Evolutionary conservation across 139 green algal genomes (phyloP).

Genomic region (Penium margaritaceum): DNA sequence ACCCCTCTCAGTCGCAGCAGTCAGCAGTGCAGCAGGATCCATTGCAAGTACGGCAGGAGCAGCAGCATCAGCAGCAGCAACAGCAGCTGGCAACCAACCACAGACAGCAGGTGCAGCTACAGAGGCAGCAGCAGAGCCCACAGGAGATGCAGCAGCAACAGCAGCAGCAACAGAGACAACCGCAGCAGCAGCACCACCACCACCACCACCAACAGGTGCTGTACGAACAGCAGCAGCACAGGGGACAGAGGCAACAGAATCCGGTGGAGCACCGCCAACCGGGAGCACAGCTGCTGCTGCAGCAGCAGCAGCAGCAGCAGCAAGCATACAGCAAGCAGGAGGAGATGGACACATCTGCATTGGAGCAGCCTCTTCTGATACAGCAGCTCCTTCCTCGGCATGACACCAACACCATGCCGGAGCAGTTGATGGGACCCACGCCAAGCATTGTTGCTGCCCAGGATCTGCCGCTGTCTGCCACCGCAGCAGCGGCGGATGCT

Average conservation of each 20-base stretch:
- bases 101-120: neutral
- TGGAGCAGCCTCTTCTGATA: neutral
- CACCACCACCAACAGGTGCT: neutral
- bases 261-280: neutral
- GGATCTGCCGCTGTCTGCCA: neutral
- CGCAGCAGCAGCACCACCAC: neutral
- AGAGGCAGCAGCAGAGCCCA: neutral
- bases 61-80: neutral
- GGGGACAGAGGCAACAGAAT: neutral
- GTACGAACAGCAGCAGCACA: neutral
- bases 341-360: too few species aligned
- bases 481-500: neutral
- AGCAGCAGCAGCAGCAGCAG: neutral
- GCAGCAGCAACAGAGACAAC: neutral
- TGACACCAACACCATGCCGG: neutral
- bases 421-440: neutral
- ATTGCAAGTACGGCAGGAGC: neutral
- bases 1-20: conserved; percentile 49
- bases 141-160: neutral
- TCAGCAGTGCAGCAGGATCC: neutral
- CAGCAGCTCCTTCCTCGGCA: neutral
- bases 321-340: neutral
- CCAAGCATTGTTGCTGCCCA: neutral
- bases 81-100: neutral
- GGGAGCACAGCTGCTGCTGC: neutral